Percentiles rank a stretch among this genome's conserved stretches.
Conservation (phyloP, 176 grass and related monocot species). For the Dactylis glomerata region DNA sequence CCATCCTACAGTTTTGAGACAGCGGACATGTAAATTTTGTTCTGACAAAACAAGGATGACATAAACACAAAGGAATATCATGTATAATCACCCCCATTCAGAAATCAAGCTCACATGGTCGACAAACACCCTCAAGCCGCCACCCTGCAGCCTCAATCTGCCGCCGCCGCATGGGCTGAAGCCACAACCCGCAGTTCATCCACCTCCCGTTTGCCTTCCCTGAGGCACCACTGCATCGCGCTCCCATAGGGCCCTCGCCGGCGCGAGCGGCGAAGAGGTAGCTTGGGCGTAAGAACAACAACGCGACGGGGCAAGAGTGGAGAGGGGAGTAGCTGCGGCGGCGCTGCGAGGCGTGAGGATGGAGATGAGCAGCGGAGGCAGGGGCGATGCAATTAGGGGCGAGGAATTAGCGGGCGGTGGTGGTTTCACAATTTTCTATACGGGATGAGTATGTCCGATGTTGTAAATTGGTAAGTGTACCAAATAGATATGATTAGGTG, state of each 20-base stretch:
- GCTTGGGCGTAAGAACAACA: neutral
- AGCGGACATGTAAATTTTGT: neutral
- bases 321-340: neutral
- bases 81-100: neutral
- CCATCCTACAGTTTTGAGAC: conserved; percentile 58
- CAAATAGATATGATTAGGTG: too few relatives aligned
- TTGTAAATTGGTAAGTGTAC: too few relatives aligned
- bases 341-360: neutral
- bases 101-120: neutral
- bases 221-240: neutral
- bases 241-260: neutral
- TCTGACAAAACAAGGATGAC: neutral
- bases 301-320: too few relatives aligned
- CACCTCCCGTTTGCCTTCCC: neutral
- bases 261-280: neutral
- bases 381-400: too few relatives aligned
- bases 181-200: neutral
- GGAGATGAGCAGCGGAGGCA: neutral
- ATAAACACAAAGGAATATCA: neutral
- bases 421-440: too few relatives aligned
- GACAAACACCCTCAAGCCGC: neutral
- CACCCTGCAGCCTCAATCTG: too few relatives aligned
- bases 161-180: too few relatives aligned
- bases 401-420: too few relatives aligned
- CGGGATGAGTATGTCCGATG: too few relatives aligned